Base-by-base conservation (phyloP, 352 stramenopile genomes). In the Phytophthora sansomeana region DNA sequence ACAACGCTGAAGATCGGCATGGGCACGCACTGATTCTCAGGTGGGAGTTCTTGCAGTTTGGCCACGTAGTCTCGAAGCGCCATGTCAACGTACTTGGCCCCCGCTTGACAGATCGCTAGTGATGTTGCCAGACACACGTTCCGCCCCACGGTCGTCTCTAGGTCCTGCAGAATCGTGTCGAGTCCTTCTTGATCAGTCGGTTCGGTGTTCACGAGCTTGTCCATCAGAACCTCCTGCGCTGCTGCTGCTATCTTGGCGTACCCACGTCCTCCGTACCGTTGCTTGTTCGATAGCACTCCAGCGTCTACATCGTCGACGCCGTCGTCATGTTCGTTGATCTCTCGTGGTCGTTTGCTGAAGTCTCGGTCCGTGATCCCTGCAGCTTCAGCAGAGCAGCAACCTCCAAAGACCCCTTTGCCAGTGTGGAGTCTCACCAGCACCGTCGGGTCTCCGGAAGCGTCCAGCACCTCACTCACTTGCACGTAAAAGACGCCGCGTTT, bases 1-100 rank as follows among this genome's bases (percentile, higher is more conserved):
- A 91, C 55, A 19, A 95, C 51, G 36, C 82, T 92, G 16, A 95
- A 89, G 4, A 90, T 69, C 24, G 86, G 86, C 80, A 95, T 90
- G 4, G 86, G 84, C 0, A 91, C 30, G 29, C 81, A 88, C 11
- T 75, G 52, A 29, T 58, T 82, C 56, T 89, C 79, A 0, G 74
- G 28, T 1, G 74, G 70, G 11, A 81, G 54, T 35, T 88, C 82
- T 6, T 75, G 58, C 8, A 94, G 54, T 29, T 63, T 52, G 3
- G 82, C 80, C 24, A 92, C 71, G 47, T 91, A 83, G 24, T 92
- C 80, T 10, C 69, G 55, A 13, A 92, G 60, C 5, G 83, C 65
- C 11, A 81, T 29, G 35, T 92, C 84, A 0, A 68, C 64, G 44
- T 90, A 87, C 62, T 78, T 87, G 1, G 84, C 86, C 13, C 83